Evolutionary conservation across 805 yeast genomes (phyloP), one percentile per base, ranked within the genome.

Genomic region (Yamadazyma kitorensis): DNA sequence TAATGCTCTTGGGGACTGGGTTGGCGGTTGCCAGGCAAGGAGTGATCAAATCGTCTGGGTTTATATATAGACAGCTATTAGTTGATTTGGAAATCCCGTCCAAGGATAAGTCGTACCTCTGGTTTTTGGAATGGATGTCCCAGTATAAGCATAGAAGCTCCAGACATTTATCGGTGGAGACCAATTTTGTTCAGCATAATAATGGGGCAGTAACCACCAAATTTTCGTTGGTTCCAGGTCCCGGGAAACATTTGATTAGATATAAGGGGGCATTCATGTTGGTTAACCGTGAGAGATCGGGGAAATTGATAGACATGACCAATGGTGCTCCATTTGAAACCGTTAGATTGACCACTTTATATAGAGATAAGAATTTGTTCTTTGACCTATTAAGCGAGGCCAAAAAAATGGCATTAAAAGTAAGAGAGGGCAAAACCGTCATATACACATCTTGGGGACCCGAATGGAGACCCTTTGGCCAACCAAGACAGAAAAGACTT

Each of bases 401-500:
- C 3, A 86, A 89, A 49, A 61, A 68, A 24, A 61, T 86, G 64
- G 98, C 98, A 0, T 69, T 88, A 53, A 78, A 77, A 48, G 72
- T 82, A 19, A 82, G 84, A 40, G 95, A 87, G 53, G 98, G 98
- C 6, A 91, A 88, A 53, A 93, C 98, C 0, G 98, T 93, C 6
- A 64, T 93, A 4, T 93, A 76, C 57, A 86, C 96, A 4, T 84
- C 96, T 8, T 91, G 93, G 86, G 98, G 98, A 1, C 96, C 96
- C 18, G 98, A 93, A 53, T 93, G 98, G 98, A 72, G 98, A 51
- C 95, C 95, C 4, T 93, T 93, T 66, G 98, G 98, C 2, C 89
- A 82, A 54, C 98, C 98, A 1, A 73, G 96, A 43, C 82, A 80
- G 49, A 91, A 91, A 61, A 71, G 98, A 48, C 61, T 82, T 17